Evolutionary conservation across 192 early-diverging fungal genomes (phyloP).

Genomic region (Kickxella alabastrina): DNA sequence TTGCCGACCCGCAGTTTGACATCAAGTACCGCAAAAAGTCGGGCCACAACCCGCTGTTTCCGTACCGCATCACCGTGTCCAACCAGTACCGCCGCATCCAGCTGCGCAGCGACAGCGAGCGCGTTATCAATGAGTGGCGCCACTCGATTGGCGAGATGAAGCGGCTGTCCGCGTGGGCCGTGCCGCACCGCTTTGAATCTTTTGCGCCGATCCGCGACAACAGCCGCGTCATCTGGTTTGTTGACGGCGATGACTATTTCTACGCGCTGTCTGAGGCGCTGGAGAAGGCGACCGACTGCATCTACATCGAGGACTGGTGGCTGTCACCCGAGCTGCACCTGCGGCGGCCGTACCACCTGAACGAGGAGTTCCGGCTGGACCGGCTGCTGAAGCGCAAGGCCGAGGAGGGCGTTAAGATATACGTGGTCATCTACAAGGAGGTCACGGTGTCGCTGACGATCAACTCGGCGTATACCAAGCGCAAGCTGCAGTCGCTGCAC

Average conservation of each 20-base stretch:
- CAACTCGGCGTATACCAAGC: conserved; percentile 70
- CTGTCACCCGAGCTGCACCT: conserved; percentile 85
- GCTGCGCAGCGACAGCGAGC: conserved; percentile 62
- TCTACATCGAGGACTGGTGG: conserved; percentile 85
- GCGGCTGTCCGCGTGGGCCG: conserved; percentile 60
- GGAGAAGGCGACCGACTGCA: conserved; percentile 60
- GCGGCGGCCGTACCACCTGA: conserved; percentile 66
- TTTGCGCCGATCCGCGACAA: conserved; percentile 71
- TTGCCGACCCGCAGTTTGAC: conserved; percentile 51
- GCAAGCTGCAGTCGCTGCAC: conserved; percentile 64
- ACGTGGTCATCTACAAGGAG: conserved; percentile 82
- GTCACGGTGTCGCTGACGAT: conserved; percentile 66
- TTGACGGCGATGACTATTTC: conserved; percentile 76
- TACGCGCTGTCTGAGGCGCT: conserved; percentile 72
- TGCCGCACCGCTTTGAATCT: conserved; percentile 61
- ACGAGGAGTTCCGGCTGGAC: conserved; percentile 77
- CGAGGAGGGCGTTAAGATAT: conserved; percentile 77
- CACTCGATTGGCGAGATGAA: conserved; percentile 58
- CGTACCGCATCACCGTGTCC: conserved; percentile 59
- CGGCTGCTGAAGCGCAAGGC: conserved; percentile 75
- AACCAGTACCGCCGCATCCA: conserved; percentile 63
- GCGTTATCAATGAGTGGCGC: conserved; percentile 67
- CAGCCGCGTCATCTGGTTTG: conserved; percentile 63
- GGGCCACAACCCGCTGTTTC: conserved; percentile 53
- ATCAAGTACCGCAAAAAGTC: conserved; percentile 49